Conservation (phyloP, 1,284 basidiomycete genomes). For the Limonomyces culmigenus region DNA sequence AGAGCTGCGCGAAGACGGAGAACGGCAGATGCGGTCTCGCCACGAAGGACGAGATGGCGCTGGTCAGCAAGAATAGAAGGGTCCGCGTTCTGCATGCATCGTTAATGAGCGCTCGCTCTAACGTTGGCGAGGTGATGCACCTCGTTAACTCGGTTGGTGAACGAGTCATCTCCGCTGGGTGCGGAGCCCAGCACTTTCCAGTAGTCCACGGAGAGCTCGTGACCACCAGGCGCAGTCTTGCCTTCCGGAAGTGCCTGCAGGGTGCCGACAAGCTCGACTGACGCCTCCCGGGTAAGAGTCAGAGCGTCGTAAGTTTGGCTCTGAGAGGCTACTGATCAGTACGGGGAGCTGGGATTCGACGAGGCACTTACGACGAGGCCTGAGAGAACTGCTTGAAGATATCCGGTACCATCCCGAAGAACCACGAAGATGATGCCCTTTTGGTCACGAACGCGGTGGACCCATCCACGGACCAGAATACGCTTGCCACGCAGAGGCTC, state of each 20-base stretch:
- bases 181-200: conserved; percentile 84
- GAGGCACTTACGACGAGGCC: conserved; percentile 58
- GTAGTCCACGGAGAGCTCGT: conserved; percentile 90
- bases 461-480: conserved; percentile 90
- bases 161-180: conserved; percentile 91
- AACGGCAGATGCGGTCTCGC: conserved; percentile 84
- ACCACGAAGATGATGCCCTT: conserved; percentile 92
- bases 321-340: conserved; percentile 18
- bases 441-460: conserved; percentile 85
- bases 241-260: conserved; percentile 86
- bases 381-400: conserved; percentile 79
- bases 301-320: conserved; percentile 86
- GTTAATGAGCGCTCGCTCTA: too few species aligned
- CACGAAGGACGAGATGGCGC: conserved; percentile 89
- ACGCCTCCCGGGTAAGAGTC: conserved; percentile 86
- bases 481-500: conserved; percentile 50
- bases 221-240: conserved; percentile 88
- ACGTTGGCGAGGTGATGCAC: too few species aligned
- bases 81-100: conserved; percentile 73
- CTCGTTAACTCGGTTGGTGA: conserved; percentile 83
- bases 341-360: background rate
- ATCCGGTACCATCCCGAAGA: conserved; percentile 94
- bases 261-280: conserved; percentile 78
- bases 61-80: conserved; percentile 85
- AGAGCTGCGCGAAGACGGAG: conserved; percentile 81